Evolutionary conservation across 2,329 filamentous ascomycete genomes (phyloP).

Genomic region (Fusarium sp.): DNA sequence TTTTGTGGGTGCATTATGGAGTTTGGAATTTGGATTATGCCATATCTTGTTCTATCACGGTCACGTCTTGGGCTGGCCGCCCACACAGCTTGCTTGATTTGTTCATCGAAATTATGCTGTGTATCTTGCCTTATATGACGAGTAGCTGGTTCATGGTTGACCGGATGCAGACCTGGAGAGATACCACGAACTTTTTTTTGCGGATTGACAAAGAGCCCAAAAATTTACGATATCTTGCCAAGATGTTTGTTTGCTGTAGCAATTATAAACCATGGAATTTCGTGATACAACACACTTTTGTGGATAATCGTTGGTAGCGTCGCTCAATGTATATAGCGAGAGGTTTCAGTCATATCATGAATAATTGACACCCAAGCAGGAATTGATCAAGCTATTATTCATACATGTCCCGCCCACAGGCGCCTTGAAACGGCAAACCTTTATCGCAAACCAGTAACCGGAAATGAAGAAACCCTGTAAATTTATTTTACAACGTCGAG

Average conservation of each 20-base stretch:
- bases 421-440: slow-evolving; percentile 28
- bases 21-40: slow-evolving; percentile 44
- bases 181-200: slow-evolving; percentile 33
- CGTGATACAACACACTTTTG: slow-evolving; percentile 1
- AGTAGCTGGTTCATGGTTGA: slow-evolving; percentile 5
- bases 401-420: slow-evolving; percentile 20
- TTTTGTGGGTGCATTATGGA: slow-evolving; percentile 28
- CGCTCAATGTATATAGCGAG: background rate
- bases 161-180: slow-evolving; percentile 29
- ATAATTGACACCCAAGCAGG: background rate
- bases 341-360: background rate
- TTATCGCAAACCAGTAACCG: slow-evolving; percentile 10
- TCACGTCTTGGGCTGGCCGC: slow-evolving; percentile 19
- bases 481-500: slow-evolving; percentile 28
- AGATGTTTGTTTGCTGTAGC: slow-evolving; percentile 12
- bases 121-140: background rate
- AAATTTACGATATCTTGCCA: slow-evolving; percentile 4
- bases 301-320: background rate
- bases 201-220: slow-evolving; percentile 8
- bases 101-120: slow-evolving; percentile 29
- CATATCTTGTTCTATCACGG: slow-evolving; percentile 20
- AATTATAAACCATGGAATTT: slow-evolving; percentile 5
- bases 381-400: slow-evolving; percentile 14
- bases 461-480: slow-evolving; percentile 7
- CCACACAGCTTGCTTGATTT: slow-evolving; percentile 30